Base-by-base conservation (phyloP, 306 rosid species). In the Albizia julibrissin region DNA sequence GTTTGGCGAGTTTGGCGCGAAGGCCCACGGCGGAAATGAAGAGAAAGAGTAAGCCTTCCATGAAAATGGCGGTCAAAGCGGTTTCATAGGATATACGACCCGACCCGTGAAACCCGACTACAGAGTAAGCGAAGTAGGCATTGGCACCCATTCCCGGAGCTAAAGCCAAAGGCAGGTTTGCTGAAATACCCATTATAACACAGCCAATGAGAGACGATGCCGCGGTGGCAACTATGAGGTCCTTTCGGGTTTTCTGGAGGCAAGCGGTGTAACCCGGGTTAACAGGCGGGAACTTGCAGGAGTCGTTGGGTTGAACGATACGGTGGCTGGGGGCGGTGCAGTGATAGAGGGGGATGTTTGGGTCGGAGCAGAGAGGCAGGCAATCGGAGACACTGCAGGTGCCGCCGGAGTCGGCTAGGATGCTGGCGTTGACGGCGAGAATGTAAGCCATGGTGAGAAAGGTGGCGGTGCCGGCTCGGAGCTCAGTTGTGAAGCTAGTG, bases 401-500 rank as follows among this genome's bases (percentile, higher is more conserved):
- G 1, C 91, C 98, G 3, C 98, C 97, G 42, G 98, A 94, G 79
- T 92, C 93, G 14, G 97, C 81, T 37, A 92, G 86, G 50, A 94
- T 92, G 70, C 88, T 89, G 21, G 98, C 97, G 87, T 94, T 94
- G 84, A 94, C 97, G 19, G 97, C 97, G 9, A 94, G 91, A 84
- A 94, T 94, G 84, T 94, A 94, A 8, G 98, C 98, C 98, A 94
- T 94, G 77, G 98, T 91, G 79, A 94, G 94, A 73, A 94, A 94
- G 0, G 97, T 94, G 84, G 97, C 85, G 29, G 97, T 94, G 33
- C 98, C 97, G 5, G 97, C 97, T 2, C 98, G 93, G 73, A 94
- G 87, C 83, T 94, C 97, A 22, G 98, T 94, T 46, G 97, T 94
- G 91, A 94, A 92, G 67, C 70, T 89, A 50, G 98, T 81, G 81